Conservation (phyloP, 805 yeast species). For the Candida golubevii region DNA sequence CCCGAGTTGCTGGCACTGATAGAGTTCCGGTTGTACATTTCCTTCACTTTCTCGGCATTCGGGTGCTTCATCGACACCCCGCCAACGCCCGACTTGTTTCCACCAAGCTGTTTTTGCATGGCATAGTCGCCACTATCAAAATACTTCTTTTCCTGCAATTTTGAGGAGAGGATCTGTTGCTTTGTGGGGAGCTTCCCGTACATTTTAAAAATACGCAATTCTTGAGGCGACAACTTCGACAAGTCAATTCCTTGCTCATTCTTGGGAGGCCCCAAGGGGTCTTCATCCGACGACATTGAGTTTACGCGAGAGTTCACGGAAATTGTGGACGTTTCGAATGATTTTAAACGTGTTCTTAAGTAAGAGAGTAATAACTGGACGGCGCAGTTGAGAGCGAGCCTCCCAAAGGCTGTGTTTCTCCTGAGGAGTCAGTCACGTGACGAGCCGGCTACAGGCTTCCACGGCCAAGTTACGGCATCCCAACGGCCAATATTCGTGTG, state of each 20-base stretch:
- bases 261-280: conserved; percentile 48
- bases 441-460: too few relatives aligned
- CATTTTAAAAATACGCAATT: conserved; percentile 67
- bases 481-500: too few relatives aligned
- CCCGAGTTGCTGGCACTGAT: conserved; percentile 47
- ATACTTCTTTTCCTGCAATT: conserved; percentile 82
- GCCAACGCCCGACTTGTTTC: conserved; percentile 28
- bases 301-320: too few relatives aligned
- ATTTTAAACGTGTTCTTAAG: too few relatives aligned
- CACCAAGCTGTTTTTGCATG: conserved; percentile 50
- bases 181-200: conserved; percentile 85
- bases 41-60: conserved; percentile 54
- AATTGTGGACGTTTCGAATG: too few relatives aligned
- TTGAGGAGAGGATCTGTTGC: conserved; percentile 68
- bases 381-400: too few relatives aligned
- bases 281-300: conserved; percentile 36
- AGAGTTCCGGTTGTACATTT: conserved; percentile 54
- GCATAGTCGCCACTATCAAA: conserved; percentile 96
- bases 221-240: conserved; percentile 68
- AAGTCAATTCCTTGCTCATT: conserved; percentile 47
- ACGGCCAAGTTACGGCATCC: too few relatives aligned
- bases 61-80: conserved; percentile 45
- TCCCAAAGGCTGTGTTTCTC: too few relatives aligned
- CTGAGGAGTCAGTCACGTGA: too few relatives aligned
- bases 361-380: too few relatives aligned